Evolutionary conservation across 306 rosid species (phyloP), one percentile per base, ranked within the genome.

Genomic region (Dalbergia cochinchinensis): DNA sequence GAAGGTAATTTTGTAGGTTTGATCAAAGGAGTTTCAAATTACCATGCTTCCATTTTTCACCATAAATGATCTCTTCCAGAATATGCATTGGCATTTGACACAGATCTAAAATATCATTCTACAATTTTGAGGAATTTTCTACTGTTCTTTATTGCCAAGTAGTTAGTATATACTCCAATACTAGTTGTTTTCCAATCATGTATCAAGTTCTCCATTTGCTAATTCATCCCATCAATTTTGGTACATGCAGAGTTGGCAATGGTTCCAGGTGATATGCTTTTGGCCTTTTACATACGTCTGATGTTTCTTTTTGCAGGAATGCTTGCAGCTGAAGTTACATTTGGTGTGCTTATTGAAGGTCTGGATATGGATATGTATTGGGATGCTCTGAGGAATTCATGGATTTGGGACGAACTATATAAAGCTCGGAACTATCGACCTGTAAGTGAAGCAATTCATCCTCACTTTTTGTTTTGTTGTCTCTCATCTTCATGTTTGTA

Each of bases 331-430:
- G 97, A 95, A 88, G 90, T 82, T 88, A 80, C 94, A 80, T 95
- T 89, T 63, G 75, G 76, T n/a, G 82, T 69, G 51, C 90, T 95
- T 73, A 80, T 80, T 76, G 86, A 88, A 80, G 94, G 92, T 71
- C 83, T 62, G 9, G 85, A 84, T 77, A 91, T 95, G 97, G 89
- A 89, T 64, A 67, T 11, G 8, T 95, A 92, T 81, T 91, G 98
- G 99, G 92, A 91, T 83, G 85, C 88, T 85, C 81, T 95, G 77
- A 88, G 72, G 83, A 85, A 84, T 42, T 91, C 97, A 9, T 95
- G 99, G 98, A 84, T 92, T 86, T 95, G 99, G 98, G 92, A 95
- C 83, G 99, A 95, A 82, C 90, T 95, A 74, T 82, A 82, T 62
- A 83, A 82, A 79, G 87, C 92, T 79, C 87, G 96, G 69, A 95